These are phyloP conservation scores for Vairimorpha ceranae DNA, from an alignment of 371 early-diverging fungal species.

Conservation along the genomic window DNA sequence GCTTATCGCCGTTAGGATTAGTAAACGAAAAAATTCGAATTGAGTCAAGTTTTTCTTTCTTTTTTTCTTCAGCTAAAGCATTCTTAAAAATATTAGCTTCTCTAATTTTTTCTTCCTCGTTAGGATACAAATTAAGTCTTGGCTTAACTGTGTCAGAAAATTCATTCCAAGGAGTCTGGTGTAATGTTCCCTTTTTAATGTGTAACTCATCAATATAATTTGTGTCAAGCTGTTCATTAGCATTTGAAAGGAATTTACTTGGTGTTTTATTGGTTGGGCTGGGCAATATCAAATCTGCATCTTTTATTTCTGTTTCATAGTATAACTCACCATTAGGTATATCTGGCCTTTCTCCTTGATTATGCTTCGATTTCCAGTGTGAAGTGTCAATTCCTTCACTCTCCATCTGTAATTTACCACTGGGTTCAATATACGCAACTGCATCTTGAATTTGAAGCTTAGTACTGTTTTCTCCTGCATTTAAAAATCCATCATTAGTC, in stretches of 20 bases:
- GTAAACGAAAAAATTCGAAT: slow-evolving; percentile 35
- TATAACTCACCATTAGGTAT: slow-evolving; percentile 38
- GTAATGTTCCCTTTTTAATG: slow-evolving; percentile 37
- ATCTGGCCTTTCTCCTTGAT: slow-evolving; percentile 51
- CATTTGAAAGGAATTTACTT: slow-evolving; percentile 19
- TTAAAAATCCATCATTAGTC: slow-evolving; percentile 48
- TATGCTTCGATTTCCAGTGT: slow-evolving; percentile 25
- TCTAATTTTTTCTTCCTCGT: slow-evolving; percentile 25
- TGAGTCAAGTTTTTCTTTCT: slow-evolving; percentile 20
- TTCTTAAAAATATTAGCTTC: not conserved
- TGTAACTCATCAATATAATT: slow-evolving; percentile 30
- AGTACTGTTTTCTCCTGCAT: slow-evolving; percentile 56
- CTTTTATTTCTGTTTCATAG: slow-evolving; percentile 42
- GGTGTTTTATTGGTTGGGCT: slow-evolving; percentile 30
- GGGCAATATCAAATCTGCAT: slow-evolving; percentile 35
- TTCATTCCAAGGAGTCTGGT: slow-evolving; percentile 40
- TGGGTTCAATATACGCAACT: slow-evolving; percentile 32
- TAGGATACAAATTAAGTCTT: slow-evolving; percentile 16
- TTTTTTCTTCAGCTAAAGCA: slow-evolving; percentile 29
- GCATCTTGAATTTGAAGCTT: slow-evolving; percentile 50
- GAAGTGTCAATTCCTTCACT: slow-evolving; percentile 44
- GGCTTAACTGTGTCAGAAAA: slow-evolving; percentile 38
- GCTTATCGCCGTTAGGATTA: slow-evolving; percentile 42
- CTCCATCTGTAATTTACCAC: slow-evolving; percentile 50
- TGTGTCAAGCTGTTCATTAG: slow-evolving; percentile 27